A percentile compares a stretch with the other conserved stretches of the same genome.
These are phyloP conservation scores for Diaporthe sp. DNA, from an alignment of 2,329 filamentous ascomycete genomes.

Conservation along the genomic window DNA sequence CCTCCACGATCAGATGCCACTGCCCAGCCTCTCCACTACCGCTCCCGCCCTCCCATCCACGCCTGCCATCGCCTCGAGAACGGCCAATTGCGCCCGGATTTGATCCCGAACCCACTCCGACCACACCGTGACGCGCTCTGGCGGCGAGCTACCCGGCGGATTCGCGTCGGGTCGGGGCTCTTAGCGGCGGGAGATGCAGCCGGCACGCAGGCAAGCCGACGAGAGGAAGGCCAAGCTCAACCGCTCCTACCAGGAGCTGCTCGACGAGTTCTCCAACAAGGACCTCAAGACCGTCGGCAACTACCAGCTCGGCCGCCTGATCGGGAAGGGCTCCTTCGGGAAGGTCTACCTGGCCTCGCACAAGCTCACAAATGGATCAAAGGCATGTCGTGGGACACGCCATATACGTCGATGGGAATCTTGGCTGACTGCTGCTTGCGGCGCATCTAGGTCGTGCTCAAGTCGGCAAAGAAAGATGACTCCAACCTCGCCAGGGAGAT, in stretches of 20 bases:
- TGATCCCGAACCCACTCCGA: neutral
- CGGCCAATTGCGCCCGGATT: slow-evolving; percentile 18
- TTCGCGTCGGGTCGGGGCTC: slow-evolving; percentile 35
- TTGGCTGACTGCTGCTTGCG: neutral
- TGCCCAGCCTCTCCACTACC: slow-evolving; percentile 7
- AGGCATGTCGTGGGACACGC: slow-evolving; percentile 68
- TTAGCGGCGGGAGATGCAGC: slow-evolving; percentile 38
- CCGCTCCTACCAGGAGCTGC: slow-evolving; percentile 94
- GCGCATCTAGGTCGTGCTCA: slow-evolving; percentile 89
- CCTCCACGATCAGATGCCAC: slow-evolving; percentile 34
- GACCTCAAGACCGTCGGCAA: slow-evolving; percentile 95
- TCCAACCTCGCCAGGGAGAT: slow-evolving; percentile 97
- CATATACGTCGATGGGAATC: neutral
- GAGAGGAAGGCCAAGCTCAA: slow-evolving; percentile 76
- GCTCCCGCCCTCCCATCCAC: slow-evolving; percentile 11
- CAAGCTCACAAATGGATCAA: slow-evolving; percentile 98
- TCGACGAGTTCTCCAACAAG: slow-evolving; percentile 94
- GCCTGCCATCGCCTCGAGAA: slow-evolving; percentile 10
- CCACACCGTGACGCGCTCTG: slow-evolving; percentile 6
- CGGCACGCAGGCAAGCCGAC: slow-evolving; percentile 35
- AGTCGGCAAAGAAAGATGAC: slow-evolving; percentile 96
- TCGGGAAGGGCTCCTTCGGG: slow-evolving; percentile 98
- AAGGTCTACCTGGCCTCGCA: slow-evolving; percentile 97
- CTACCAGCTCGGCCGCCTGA: slow-evolving; percentile 90
- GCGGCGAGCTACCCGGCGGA: slow-evolving; percentile 33